Evolutionary conservation across 371 early-diverging fungal species (phyloP), one percentile per base, ranked within the genome.

Genomic region (Synchytrium microbalum): DNA sequence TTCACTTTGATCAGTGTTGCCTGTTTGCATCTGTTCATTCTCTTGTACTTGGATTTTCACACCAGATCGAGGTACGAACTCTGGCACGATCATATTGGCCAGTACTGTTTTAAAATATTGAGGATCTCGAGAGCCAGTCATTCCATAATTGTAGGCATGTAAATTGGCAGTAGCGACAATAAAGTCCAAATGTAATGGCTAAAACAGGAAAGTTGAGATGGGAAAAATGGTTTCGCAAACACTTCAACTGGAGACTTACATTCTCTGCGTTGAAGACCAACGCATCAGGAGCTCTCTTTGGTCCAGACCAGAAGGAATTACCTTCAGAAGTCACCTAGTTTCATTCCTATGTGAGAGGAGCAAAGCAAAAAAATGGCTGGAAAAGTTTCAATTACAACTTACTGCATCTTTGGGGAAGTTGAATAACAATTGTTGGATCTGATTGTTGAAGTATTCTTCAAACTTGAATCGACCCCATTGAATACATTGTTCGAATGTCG

Each of bases 261-360:
- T 95, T 84, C 46, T 86, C 75, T 19, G 83, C 71, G 71, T 95
- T 89, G 73, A 96, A 99, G 23, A 62, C 72, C 60, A 92, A 79
- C 29, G 95, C 86, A 0, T 81, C 80, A 23, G 99, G 99, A 3
- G 95, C 92, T 63, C 97, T 88, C 82, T 99, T 99, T 54, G 99
- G 99, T 16, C 98, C 98, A 59, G 92, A 91, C 99, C 99, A 99
- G 88, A 99, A 99, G 32, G 83, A 84, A 58, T 90, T 86, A 46
- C 99, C 99, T 32, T 93, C 83, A 32, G 90, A 88, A 30, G 99
- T 95, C 65, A 92, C 71, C 80, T 79, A 25, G 59, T 28, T 29
- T 67, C 64, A 19, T 55, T 53, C 31, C 75, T 56, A n/a, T 75
- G 67, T 14, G 65, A 64, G 32, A 65, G 61, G 27, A 77, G 69